These are phyloP conservation scores for Erythrophleum ivorense DNA, from an alignment of 331 rosid species.

Conservation along the genomic window DNA sequence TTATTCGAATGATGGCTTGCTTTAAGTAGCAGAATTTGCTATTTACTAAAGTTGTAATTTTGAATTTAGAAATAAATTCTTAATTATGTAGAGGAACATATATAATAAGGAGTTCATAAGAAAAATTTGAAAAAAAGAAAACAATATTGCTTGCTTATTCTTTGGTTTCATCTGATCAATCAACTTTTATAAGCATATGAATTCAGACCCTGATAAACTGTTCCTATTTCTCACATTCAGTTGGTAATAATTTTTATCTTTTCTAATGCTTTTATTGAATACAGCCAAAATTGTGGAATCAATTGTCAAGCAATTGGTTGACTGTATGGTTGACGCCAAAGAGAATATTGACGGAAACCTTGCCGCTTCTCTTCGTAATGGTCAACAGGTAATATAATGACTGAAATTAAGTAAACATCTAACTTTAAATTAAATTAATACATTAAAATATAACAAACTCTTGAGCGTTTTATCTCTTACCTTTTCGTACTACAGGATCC, in stretches of 20 bases:
- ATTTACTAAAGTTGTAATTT: background rate
- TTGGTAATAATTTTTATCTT: constrained; percentile 23
- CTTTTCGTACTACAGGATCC: constrained; percentile 60
- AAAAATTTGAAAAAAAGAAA: background rate
- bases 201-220: background rate
- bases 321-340: constrained; percentile 21
- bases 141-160: background rate
- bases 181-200: background rate
- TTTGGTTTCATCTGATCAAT: constrained; percentile 19
- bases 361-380: constrained; percentile 4
- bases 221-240: background rate
- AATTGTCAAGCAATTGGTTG: constrained; percentile 23
- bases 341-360: constrained; percentile 19
- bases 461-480: constrained; percentile 11
- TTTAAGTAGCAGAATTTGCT: background rate
- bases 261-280: background rate
- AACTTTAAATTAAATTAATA: background rate
- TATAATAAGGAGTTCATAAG: background rate
- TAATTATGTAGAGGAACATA: background rate
- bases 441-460: background rate
- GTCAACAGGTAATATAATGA: constrained; percentile 2
- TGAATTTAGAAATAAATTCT: background rate
- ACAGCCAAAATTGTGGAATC: constrained; percentile 9
- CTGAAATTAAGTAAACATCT: constrained; percentile 1
- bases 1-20: constrained; percentile 5